Evolutionary conservation across 345 rosid genomes (phyloP).

Genomic region (Diplotaxis tenuifolia): DNA sequence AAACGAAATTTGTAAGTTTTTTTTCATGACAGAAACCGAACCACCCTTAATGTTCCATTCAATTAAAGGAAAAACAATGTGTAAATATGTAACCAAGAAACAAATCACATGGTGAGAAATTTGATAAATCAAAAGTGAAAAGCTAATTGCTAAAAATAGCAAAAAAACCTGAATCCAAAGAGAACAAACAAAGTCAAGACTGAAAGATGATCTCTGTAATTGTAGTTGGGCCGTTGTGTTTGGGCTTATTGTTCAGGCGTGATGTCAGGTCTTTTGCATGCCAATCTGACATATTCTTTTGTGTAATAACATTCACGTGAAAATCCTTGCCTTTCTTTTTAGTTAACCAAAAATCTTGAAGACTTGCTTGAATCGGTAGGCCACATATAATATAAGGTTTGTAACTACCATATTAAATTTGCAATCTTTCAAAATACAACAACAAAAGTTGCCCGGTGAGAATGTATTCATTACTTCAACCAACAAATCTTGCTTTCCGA

Average conservation of each 20-base stretch:
- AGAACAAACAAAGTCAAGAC: slow-evolving; percentile 1
- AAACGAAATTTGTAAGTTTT: background rate
- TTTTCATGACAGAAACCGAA: background rate
- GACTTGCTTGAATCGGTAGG: background rate
- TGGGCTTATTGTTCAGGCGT: slow-evolving; percentile 10
- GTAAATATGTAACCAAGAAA: background rate
- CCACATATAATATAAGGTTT: background rate
- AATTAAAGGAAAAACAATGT: background rate
- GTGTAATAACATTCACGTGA: background rate
- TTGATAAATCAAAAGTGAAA: background rate
- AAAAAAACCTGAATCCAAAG: background rate
- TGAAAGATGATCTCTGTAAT: background rate
- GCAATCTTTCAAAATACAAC: slow-evolving; percentile 2
- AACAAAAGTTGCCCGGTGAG: background rate
- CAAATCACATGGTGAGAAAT: background rate
- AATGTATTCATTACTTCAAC: background rate
- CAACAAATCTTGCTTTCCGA: no score
- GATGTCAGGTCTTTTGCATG: background rate
- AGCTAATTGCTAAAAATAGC: background rate
- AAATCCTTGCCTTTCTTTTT: background rate
- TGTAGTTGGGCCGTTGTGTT: slow-evolving; percentile 14
- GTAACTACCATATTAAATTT: slow-evolving; percentile 9
- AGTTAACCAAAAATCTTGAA: background rate
- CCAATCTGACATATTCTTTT: background rate
- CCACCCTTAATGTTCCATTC: background rate